These are phyloP conservation scores for Crithidia sp. DNA, from an alignment of 208 protist genomes.

Conservation along the genomic window DNA sequence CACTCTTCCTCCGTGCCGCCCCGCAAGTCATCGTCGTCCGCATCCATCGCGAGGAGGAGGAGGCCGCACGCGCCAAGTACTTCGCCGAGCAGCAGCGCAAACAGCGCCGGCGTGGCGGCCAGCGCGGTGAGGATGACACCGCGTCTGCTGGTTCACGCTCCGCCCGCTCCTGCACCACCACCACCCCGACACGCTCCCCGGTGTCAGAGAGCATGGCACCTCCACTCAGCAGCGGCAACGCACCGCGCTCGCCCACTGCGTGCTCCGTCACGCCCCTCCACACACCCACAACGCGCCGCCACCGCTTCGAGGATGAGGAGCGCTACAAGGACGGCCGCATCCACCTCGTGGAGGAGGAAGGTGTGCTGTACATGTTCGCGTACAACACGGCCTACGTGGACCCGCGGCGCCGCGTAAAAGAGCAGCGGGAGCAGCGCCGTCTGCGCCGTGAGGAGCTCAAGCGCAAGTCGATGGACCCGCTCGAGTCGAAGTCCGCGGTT, in stretches of 20 bases:
- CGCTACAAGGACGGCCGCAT: slow-evolving; percentile 62
- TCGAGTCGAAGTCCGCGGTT: not conserved
- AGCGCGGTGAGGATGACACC: not conserved
- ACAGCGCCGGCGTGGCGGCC: not conserved
- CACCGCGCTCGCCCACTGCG: not conserved
- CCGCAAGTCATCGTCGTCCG: slow-evolving; percentile 42
- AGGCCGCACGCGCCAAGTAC: slow-evolving; percentile 34
- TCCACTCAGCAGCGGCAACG: not conserved
- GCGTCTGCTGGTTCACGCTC: slow-evolving; percentile 4
- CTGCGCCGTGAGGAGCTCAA: slow-evolving; percentile 12
- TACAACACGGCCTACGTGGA: slow-evolving; percentile 45
- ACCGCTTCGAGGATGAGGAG: slow-evolving; percentile 47
- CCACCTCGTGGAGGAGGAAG: slow-evolving; percentile 67
- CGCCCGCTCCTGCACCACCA: slow-evolving; percentile 4
- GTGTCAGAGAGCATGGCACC: slow-evolving; percentile 2
- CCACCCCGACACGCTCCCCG: slow-evolving; percentile 10
- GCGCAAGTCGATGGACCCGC: not conserved
- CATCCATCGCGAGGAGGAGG: slow-evolving; percentile 41
- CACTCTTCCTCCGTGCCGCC: slow-evolving; percentile 31
- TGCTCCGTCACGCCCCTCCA: slow-evolving; percentile 7
- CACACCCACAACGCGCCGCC: slow-evolving; percentile 20
- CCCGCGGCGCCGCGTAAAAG: slow-evolving; percentile 8
- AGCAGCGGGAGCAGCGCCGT: slow-evolving; percentile 24
- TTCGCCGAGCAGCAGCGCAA: slow-evolving; percentile 21
- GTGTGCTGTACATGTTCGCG: slow-evolving; percentile 69